Evolutionary conservation across 2,329 filamentous ascomycete genomes (phyloP).

Genomic region (Trichoderma hamatum): DNA sequence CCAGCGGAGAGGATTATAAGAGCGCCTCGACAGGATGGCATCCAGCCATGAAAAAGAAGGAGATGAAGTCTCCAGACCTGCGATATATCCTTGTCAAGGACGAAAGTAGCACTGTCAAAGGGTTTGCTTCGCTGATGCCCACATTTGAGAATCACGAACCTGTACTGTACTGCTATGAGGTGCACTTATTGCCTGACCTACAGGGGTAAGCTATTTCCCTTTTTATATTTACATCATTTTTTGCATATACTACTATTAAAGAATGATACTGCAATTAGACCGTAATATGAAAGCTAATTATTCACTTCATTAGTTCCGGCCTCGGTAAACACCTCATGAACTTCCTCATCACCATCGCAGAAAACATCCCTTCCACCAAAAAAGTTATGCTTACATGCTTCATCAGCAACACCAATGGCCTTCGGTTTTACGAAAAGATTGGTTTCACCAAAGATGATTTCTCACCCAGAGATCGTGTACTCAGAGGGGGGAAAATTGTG

Average conservation of each 20-base stretch:
- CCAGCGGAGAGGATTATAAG: slow-evolving; percentile 67
- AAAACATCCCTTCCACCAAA: slow-evolving; percentile 55
- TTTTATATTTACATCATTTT: not conserved
- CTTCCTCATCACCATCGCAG: slow-evolving; percentile 56
- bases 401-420: slow-evolving; percentile 58
- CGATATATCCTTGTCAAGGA: slow-evolving; percentile 66
- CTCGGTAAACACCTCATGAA: slow-evolving; percentile 64
- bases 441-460: slow-evolving; percentile 61
- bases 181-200: slow-evolving; percentile 64
- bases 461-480: slow-evolving; percentile 55
- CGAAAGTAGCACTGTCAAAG: slow-evolving; percentile 42
- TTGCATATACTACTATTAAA: not conserved
- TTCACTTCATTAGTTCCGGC: slow-evolving; percentile 55
- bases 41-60: slow-evolving; percentile 59
- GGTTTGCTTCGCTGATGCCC: slow-evolving; percentile 72
- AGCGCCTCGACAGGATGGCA: slow-evolving; percentile 66
- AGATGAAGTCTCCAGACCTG: slow-evolving; percentile 70
- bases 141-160: slow-evolving; percentile 66
- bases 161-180: slow-evolving; percentile 78
- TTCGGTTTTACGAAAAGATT: slow-evolving; percentile 62
- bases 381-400: slow-evolving; percentile 80
- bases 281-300: not conserved
- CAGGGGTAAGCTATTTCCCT: slow-evolving; percentile 50
- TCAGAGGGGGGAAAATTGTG: slow-evolving; percentile 58
- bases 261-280: not conserved